Base-by-base conservation (phyloP, 805 yeast species). In the Ogataea parapolymorpha region DNA sequence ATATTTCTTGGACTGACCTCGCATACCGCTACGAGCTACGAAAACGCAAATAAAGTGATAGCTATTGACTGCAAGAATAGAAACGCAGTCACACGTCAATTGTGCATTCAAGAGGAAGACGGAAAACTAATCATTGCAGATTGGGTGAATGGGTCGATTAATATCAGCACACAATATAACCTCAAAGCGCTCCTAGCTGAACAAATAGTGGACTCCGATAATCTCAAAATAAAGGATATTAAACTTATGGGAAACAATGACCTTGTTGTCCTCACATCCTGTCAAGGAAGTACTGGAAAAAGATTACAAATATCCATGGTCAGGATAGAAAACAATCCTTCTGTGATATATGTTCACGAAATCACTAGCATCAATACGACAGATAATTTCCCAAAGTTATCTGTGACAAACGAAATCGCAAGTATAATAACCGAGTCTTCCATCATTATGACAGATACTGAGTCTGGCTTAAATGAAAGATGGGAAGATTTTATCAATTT, bases 401-500 rank as follows among this genome's bases (percentile, higher is more conserved):
- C 41, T 85, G 15, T 39, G 5, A 37, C 45, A 6, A 18, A 29
- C 3, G 35, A 41, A 4, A 37, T 41, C 0, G 83, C 86, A 1
- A 80, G 77, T 54, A 72, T 85, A 2, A 67, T 79, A 2, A 69
- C 81, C 30, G 74, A 72, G 9, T 72, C 77, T 37, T 75, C 87
- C 0, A 69, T 88, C 10, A 78, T 85, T 2, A 54, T 90, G 39
- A 71, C 85, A 1, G 95, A 85, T 50, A 66, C 82, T 7, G 49
- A 31, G 24, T 44, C 10, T 52, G 51, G 63, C 15, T 63, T 63
- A 38, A 66, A 67, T 43, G 73, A 81, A 51, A 20, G 34, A 15
- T 90, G 96, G 96, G 95, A 89, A 60, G 97, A 91, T 58, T 67
- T 77, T 10, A 68, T 90, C 10, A 64, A 71, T 5, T 74, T 90